Evolutionary conservation across 495 filamentous ascomycete species (phyloP).

Genomic region (Daldinia decipiens): DNA sequence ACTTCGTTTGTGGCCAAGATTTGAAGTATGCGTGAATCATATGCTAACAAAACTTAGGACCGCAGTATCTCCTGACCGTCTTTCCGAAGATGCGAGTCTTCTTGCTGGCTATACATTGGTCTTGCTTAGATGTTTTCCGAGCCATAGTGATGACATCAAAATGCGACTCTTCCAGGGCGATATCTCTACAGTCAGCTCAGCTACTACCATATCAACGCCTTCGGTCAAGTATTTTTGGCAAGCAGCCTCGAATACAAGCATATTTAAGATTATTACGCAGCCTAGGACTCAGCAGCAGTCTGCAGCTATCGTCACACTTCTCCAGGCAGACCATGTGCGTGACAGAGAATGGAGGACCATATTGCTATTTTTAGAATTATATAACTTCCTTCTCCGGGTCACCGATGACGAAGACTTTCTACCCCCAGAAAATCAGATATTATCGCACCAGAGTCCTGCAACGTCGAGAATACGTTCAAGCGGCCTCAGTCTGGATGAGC

Average conservation of each 20-base stretch:
- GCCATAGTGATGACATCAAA: slow-evolving; percentile 85
- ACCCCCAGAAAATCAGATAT: slow-evolving; percentile 48
- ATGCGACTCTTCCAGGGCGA: slow-evolving; percentile 94
- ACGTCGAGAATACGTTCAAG: slow-evolving; percentile 68
- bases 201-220: slow-evolving; percentile 60
- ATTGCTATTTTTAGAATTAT: slow-evolving; percentile 91
- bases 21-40: slow-evolving; percentile 14
- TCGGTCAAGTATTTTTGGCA: slow-evolving; percentile 92
- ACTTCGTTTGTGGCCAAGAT: slow-evolving; percentile 49
- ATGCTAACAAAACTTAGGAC: slow-evolving; percentile 41
- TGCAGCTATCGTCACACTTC: slow-evolving; percentile 34
- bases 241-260: slow-evolving; percentile 70
- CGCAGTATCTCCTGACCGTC: slow-evolving; percentile 40
- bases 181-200: slow-evolving; percentile 60
- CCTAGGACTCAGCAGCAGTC: slow-evolving; percentile 33
- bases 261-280: slow-evolving; percentile 70
- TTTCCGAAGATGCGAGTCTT: slow-evolving; percentile 70
- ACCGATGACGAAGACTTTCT: slow-evolving; percentile 94
- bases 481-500: slow-evolving; percentile 72
- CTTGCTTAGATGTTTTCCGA: slow-evolving; percentile 85
- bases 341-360: slow-evolving; percentile 83
- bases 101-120: slow-evolving; percentile 90
- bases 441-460: slow-evolving; percentile 45
- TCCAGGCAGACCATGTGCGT: slow-evolving; percentile 28
- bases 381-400: slow-evolving; percentile 87